A percentile compares a stretch with the other conserved stretches of the same genome.
phyloP scores from a whole-genome alignment of 768 basidiomycete genomes.

The Rhodosporidiobolus odoratus region DNA sequence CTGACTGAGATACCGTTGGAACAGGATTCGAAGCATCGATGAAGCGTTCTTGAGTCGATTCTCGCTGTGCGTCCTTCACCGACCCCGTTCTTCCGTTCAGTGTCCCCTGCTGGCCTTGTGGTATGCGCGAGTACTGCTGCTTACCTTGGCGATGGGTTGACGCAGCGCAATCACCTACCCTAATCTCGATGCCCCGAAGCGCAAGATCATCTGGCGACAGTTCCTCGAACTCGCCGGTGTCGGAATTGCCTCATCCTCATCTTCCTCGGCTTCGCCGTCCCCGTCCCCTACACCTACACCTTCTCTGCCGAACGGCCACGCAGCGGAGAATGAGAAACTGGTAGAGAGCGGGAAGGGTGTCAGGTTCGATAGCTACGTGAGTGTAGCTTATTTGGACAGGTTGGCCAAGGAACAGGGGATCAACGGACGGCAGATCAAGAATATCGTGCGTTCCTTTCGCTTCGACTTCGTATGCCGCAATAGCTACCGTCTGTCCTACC shows the following conservation, averaged over 20 bases:
- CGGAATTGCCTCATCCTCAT: slow-evolving; percentile 5
- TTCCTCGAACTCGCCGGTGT: slow-evolving; percentile 53
- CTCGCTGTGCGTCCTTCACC: slow-evolving; percentile 3
- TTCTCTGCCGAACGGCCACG: background rate
- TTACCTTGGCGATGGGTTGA: slow-evolving; percentile 39
- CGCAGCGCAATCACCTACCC: slow-evolving; percentile 62
- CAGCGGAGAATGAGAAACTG: background rate
- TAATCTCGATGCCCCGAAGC: slow-evolving; percentile 55
- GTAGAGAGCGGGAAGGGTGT: background rate
- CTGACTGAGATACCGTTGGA: slow-evolving; percentile 33
- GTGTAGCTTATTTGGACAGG: slow-evolving; percentile 50
- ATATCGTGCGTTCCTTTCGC: background rate
- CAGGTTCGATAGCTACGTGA: slow-evolving; percentile 46
- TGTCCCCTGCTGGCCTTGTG: background rate
- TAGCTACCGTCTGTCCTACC: slow-evolving; percentile 40
- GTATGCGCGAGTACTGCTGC: background rate
- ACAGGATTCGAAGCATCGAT: slow-evolving; percentile 55
- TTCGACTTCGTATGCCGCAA: slow-evolving; percentile 29
- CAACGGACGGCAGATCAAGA: slow-evolving; percentile 52
- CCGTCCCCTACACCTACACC: background rate
- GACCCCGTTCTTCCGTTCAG: background rate
- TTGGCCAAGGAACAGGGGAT: slow-evolving; percentile 54
- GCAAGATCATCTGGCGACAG: slow-evolving; percentile 60
- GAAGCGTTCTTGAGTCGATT: slow-evolving; percentile 62
- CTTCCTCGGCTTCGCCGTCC: background rate